A percentile compares a stretch with the other conserved stretches of the same genome.
Evolutionary conservation across 2,329 filamentous ascomycete genomes (phyloP).

Genomic region (Aspergillus ustus): DNA sequence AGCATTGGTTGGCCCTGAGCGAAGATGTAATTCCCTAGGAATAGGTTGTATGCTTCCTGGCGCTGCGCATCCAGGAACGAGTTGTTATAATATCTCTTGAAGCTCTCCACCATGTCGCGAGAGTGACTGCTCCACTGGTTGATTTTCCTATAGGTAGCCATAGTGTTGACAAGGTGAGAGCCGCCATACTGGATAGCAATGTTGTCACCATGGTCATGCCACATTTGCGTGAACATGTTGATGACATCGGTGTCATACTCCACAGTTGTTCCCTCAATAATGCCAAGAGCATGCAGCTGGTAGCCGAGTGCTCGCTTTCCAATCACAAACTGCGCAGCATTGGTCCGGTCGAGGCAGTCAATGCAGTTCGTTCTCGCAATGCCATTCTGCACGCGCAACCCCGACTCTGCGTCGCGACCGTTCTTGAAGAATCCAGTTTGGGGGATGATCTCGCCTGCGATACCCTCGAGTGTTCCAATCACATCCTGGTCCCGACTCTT

Average conservation of each 20-base stretch:
- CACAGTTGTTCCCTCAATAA: constrained; percentile 77
- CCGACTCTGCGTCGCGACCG: constrained; percentile 70
- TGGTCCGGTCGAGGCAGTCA: constrained; percentile 94
- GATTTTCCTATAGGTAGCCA: constrained; percentile 98
- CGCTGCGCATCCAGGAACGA: constrained; percentile 97
- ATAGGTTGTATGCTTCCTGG: constrained; percentile 97
- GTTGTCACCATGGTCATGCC: constrained; percentile 95
- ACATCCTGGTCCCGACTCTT: constrained; percentile 93
- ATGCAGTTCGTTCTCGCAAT: constrained; percentile 97
- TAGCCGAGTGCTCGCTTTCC: constrained; percentile 91
- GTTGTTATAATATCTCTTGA: constrained; percentile 99
- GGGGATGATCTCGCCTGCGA: constrained; percentile 83
- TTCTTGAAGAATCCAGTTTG: constrained; percentile 96
- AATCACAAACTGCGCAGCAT: constrained; percentile 97
- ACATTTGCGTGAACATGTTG: constrained; percentile 97
- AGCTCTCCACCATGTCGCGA: constrained; percentile 97
- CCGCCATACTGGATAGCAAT: constrained; percentile 98
- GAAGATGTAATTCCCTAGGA: constrained; percentile 94
- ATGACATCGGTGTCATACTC: constrained; percentile 96
- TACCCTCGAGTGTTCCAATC: constrained; percentile 85
- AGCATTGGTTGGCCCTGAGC: constrained; percentile 87
- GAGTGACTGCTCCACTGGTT: constrained; percentile 99
- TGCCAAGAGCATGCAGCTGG: constrained; percentile 87
- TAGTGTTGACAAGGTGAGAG: constrained; percentile 96
- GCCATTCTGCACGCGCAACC: constrained; percentile 80